Evolutionary conservation across 306 rosid genomes (phyloP).

Genomic region (Trifolium dubium): DNA sequence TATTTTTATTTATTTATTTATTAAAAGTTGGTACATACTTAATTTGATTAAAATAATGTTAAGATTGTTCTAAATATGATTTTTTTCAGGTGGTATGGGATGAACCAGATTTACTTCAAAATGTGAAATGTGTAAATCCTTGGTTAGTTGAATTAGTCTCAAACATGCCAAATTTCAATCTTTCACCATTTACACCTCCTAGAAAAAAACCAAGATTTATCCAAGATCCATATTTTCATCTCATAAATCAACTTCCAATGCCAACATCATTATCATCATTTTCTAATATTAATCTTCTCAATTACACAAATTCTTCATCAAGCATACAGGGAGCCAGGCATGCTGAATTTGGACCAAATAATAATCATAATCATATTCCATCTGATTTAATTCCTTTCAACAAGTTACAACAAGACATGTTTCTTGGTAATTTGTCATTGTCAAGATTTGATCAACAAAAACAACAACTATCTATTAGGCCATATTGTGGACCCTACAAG

Average conservation of each 20-base stretch:
- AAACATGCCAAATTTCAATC: conserved; percentile 71
- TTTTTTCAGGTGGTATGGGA: conserved; percentile 86
- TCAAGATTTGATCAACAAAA: conserved; percentile 50
- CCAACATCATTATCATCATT: conserved; percentile 52
- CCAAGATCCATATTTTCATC: conserved; percentile 60
- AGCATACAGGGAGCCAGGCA: conserved; percentile 99
- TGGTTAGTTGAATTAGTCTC: conserved; percentile 91
- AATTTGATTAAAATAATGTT: conserved; percentile 1
- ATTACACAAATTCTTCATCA: conserved; percentile 52
- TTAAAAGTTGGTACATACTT: neutral
- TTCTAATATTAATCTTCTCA: conserved; percentile 52
- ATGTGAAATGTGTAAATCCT: conserved; percentile 89
- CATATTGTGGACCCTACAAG: conserved; percentile 44
- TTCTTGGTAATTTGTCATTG: conserved; percentile 39
- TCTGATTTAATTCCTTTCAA: conserved; percentile 58
- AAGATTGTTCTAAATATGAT: conserved; percentile 24
- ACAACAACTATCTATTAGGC: conserved; percentile 36
- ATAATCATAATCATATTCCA: conserved; percentile 14
- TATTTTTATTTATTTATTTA: no score
- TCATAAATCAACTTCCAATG: conserved; percentile 66
- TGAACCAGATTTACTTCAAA: conserved; percentile 95
- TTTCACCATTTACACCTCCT: conserved; percentile 77
- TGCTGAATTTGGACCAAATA: conserved; percentile 72
- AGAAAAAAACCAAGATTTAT: conserved; percentile 72
- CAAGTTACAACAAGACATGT: conserved; percentile 57